Evolutionary conservation across 2,329 filamentous ascomycete species (phyloP), one percentile per base, ranked within the genome.

Genomic region (Fulvia fulva): DNA sequence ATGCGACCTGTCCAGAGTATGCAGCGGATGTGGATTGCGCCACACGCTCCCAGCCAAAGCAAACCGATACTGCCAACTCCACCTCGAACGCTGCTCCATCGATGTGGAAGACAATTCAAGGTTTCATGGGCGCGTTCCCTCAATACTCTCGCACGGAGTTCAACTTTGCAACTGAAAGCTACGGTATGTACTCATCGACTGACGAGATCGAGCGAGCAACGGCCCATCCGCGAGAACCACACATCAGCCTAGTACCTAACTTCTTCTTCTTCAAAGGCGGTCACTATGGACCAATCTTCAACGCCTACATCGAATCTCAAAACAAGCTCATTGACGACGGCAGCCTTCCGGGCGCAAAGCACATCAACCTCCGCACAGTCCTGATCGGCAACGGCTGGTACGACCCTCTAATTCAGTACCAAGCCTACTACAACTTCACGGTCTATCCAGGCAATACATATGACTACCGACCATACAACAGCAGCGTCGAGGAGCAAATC

Each of bases 61-160:
- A 76, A 9, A 77, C 75, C 0, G 65, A 81, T 49, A 83, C 80
- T 1, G 78, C 81, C 9, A 82, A 83, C 64, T 75, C 76, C 8
- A 85, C 82, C 1, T 63, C 73, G 16, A 73, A 70, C 55, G 82
- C 83, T 2, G 83, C 83, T 3, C 81, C 81, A 1, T 81, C 80
- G 55, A 83, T 86, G 73, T 86, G 81, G 81, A 82, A 80, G 69
- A 83, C 81, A 0, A 67, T 86, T 25, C 83, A 86, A 65, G 83
- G 82, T 1, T 86, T 87, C 70, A 83, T 85, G 78, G 83, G 83
- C 2, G 83, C 78, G 0, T 86, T 86, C 67, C 83, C 14, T 2
- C 62, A 66, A 45, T 66, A 66, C 46, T 60, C 63, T 11, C 43
- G 58, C 25, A 59, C 68, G 43, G 70, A 68, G 5, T 69, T 74